Evolutionary conservation across 345 rosid genomes (phyloP), one percentile per base, ranked within the genome.

Genomic region (Kernera saxatilis): DNA sequence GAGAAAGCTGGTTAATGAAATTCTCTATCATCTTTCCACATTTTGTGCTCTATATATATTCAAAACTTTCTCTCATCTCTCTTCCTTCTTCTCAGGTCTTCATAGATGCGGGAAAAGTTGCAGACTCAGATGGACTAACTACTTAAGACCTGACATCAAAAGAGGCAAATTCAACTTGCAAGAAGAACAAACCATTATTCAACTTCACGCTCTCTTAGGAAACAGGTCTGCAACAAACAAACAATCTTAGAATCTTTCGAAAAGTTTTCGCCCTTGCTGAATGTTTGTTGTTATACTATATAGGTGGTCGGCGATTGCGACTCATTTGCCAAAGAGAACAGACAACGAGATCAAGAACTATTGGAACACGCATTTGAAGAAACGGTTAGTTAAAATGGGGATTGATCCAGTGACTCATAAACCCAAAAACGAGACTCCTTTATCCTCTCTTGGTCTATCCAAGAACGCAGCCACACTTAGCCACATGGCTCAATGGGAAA

Each of bases 401-500:
- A 87, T 89, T 13, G 95, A 89, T 77, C 95, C 95, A 6, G 86
- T 85, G 10, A 89, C 96, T 13, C 96, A 89, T 81, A 89, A 89
- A 78, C 87, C 92, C 0, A 84, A 84, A 74, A 78, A 68, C 27
- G 95, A 87, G 5, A 79, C 96, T 52, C 81, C 79, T 56, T 59
- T 85, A 18, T 60, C 82, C 0, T 62, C 77, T 15, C 82, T 82
- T 29, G 92, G 86, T 43, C 73, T 80, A 15, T 77, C 88, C 64
- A 88, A 88, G 80, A 81, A 85, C 55, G 85, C 87, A 15, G 89
- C 93, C 3, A 85, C 85, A 40, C 87, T 88, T 21, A 89, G 92
- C 73, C 98, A 92, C 81, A 86, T 86, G 84, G 98, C 96, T 76
- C 98, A 92, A 39, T 92, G 98, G 98, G 98, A 92, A 57, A 89